These are phyloP conservation scores for Tylopilus plumbeoviolaceoides DNA, from an alignment of 768 basidiomycete species.

Conservation along the genomic window DNA sequence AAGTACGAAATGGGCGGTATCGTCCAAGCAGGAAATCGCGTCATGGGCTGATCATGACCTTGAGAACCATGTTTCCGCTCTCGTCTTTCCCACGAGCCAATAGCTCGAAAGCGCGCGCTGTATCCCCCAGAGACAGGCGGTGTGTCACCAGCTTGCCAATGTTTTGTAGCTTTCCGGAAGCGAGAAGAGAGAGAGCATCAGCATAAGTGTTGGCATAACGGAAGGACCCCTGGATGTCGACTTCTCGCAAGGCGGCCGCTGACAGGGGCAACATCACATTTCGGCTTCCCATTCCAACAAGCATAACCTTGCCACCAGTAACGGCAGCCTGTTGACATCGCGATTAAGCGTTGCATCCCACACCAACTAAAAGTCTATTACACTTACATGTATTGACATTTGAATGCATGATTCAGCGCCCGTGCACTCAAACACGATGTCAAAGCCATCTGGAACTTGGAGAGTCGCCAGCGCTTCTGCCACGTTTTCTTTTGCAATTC, in stretches of 20 bases:
- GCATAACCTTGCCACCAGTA: conserved; percentile 86
- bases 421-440: conserved; percentile 92
- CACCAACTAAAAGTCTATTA: conserved; percentile 9
- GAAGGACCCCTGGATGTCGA: conserved; percentile 91
- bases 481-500: conserved; percentile 56
- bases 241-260: conserved; percentile 79
- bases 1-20: conserved; percentile 1
- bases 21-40: neutral
- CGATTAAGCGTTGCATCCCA: conserved; percentile 9
- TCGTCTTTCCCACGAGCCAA: conserved; percentile 75
- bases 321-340: conserved; percentile 59
- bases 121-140: conserved; percentile 60
- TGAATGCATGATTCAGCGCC: conserved; percentile 92
- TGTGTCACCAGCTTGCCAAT: conserved; percentile 79
- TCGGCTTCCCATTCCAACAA: conserved; percentile 93
- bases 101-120: conserved; percentile 77
- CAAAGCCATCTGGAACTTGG: conserved; percentile 72
- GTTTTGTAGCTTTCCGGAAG: conserved; percentile 58
- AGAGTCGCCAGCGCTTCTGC: conserved; percentile 52
- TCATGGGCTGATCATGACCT: conserved; percentile 71
- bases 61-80: conserved; percentile 77
- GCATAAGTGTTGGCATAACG: conserved; percentile 89
- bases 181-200: conserved; percentile 72
- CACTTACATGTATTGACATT: conserved; percentile 81
- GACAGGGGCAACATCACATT: conserved; percentile 81